These are phyloP conservation scores for Neofusicoccum laricinum DNA, from an alignment of 2,329 filamentous ascomycete species.

Conservation along the genomic window DNA sequence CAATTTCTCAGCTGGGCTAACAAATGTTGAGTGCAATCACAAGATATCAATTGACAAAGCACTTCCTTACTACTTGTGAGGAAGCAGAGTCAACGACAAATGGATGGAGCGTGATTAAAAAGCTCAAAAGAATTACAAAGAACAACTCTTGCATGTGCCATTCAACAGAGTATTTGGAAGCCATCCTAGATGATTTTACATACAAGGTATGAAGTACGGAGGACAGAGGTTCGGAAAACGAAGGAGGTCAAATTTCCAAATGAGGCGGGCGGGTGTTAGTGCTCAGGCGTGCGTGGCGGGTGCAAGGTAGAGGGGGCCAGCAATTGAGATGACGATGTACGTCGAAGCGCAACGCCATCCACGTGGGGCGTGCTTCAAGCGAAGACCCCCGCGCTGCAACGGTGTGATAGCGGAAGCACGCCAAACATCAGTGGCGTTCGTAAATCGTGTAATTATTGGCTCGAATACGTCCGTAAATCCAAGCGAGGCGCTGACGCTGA, in stretches of 20 bases:
- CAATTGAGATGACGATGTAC: background rate
- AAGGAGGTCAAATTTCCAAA: background rate
- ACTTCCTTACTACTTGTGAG: too few species aligned
- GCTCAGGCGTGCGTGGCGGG: background rate
- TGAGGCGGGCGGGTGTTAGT: background rate
- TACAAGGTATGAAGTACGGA: too few species aligned
- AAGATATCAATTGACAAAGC: too few species aligned
- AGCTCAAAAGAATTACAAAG: too few species aligned
- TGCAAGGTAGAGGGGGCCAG: background rate
- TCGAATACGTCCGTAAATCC: background rate
- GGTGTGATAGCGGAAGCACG: constrained; percentile 1
- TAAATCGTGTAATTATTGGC: background rate
- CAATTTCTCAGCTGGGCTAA: too few species aligned
- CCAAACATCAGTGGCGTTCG: background rate
- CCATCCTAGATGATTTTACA: background rate
- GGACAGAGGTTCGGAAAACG: too few species aligned
- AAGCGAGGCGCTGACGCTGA: background rate
- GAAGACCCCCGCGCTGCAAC: background rate
- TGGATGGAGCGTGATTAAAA: too few species aligned
- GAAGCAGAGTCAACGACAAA: too few species aligned
- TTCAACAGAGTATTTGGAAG: background rate
- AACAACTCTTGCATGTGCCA: too few species aligned
- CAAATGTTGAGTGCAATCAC: too few species aligned
- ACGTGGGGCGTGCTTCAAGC: background rate
- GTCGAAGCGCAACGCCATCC: background rate